These are phyloP conservation scores for Trypanosoma platydactyli DNA, from an alignment of 208 protist genomes.

Conservation along the genomic window DNA sequence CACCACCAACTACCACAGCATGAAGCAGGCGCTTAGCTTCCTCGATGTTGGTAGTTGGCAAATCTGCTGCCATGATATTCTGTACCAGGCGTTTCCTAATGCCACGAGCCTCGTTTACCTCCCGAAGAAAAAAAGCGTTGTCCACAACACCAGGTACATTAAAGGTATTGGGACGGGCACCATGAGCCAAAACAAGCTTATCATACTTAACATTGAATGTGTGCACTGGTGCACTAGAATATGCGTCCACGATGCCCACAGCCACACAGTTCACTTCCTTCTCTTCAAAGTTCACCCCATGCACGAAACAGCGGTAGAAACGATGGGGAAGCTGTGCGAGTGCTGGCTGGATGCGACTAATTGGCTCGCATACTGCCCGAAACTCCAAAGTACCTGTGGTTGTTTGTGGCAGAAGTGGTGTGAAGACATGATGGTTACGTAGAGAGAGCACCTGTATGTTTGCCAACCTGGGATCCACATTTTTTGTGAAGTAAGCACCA, in stretches of 20 bases:
- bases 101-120: constrained; percentile 83
- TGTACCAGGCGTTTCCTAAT: constrained; percentile 92
- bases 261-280: constrained; percentile 77
- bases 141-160: constrained; percentile 91
- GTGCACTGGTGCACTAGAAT: constrained; percentile 58
- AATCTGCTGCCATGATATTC: constrained; percentile 91
- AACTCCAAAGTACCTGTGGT: constrained; percentile 93
- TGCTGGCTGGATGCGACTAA: constrained; percentile 76
- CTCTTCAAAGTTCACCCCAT: constrained; percentile 78
- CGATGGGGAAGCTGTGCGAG: constrained; percentile 79
- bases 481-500: constrained; percentile 74
- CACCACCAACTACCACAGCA: constrained; percentile 91
- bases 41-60: constrained; percentile 69
- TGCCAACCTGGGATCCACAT: constrained; percentile 73
- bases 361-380: constrained; percentile 87
- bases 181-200: constrained; percentile 90
- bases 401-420: constrained; percentile 92
- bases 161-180: constrained; percentile 90
- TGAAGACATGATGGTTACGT: constrained; percentile 95
- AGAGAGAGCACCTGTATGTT: constrained; percentile 88
- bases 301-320: constrained; percentile 75
- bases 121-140: constrained; percentile 88
- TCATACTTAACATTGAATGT: constrained; percentile 91
- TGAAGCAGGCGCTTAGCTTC: constrained; percentile 84
- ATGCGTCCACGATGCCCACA: constrained; percentile 64